Base-by-base conservation (phyloP, 306 rosid genomes). In the Acacia crassicarpa region DNA sequence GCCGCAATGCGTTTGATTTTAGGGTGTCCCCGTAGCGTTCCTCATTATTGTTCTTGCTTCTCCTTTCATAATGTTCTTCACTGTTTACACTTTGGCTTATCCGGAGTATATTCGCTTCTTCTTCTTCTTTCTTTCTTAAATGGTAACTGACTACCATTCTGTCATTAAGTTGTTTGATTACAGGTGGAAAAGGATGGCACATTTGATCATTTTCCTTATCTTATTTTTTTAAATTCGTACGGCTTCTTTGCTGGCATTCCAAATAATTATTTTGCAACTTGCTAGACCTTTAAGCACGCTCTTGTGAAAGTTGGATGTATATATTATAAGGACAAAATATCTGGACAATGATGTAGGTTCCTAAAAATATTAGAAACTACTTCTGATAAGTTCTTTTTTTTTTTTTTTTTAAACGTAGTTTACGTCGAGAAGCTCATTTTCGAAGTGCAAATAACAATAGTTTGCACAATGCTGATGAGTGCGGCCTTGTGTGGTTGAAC, bases 131-230 rank as follows among this genome's bases (percentile, higher is more conserved):
- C n/a, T n/a, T n/a, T 56, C n/a, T 78, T 72, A 15, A 75, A 75
- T 48, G 75, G 17, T 22, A 67, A 38, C 67, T 74, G 69, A 75
- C 20, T 32, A 10, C 62, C 40, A 51, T 72, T 78, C 73, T 20
- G 72, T 81, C 87, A 48, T 62, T 11, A 58, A 73, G 83, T 74
- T 80, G 90, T 85, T 91, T 27, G 89, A 86, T 74, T 83, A 74
- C 87, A 87, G 89, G 85, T 38, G 72, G 49, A 58, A 80, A 74
- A 72, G 85, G 81, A 51, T 67, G 62, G 30, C 9, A 44, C 32
- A 20, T 63, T 71, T 79, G 46, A 43, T 44, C 8, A 9, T 20
- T 78, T 63, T 40, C 19, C 46, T 38, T 59, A 41, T 17, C 4
- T 78, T 75, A 16, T 23, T 22, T 16, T 66, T 25, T 7, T 48